phyloP scores from a whole-genome alignment of 805 yeast species.

The Cyberlindnera mississippiensis region DNA sequence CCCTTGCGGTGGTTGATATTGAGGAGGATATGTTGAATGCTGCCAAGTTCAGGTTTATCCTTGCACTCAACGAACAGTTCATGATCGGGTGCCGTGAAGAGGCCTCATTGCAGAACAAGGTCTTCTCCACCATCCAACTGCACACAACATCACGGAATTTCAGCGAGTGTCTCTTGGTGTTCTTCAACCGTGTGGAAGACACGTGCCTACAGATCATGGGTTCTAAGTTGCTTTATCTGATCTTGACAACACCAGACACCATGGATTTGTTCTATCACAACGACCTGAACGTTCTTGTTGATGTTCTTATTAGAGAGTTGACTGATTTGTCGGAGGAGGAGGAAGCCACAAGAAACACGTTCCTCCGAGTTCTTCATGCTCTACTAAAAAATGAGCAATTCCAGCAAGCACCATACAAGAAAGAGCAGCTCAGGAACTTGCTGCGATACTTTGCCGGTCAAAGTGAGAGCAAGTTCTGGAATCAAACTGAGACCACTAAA shows the following conservation, averaged over 20 bases:
- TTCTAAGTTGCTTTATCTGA: conserved; percentile 69
- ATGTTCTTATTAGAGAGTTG: conserved; percentile 77
- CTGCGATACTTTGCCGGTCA: conserved; percentile 43
- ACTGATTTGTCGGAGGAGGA: conserved; percentile 60
- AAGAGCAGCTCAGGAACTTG: conserved; percentile 46
- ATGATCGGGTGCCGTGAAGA: conserved; percentile 49
- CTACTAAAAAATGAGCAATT: conserved; percentile 64
- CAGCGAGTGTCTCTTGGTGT: conserved; percentile 65
- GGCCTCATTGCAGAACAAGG: conserved; percentile 39
- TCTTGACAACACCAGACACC: conserved; percentile 59
- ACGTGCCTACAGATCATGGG: conserved; percentile 70
- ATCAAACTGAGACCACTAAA: conserved; percentile 36
- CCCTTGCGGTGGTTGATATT: conserved; percentile 41
- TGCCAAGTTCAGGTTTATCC: conserved; percentile 63
- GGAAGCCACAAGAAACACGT: conserved; percentile 60
- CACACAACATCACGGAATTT: conserved; percentile 47
- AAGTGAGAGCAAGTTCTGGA: conserved; percentile 32
- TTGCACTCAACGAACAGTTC: conserved; percentile 84
- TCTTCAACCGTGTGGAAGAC: conserved; percentile 75
- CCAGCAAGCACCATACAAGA: conserved; percentile 52
- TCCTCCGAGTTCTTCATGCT: conserved; percentile 70
- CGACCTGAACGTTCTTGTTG: conserved; percentile 79
- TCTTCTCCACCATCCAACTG: conserved; percentile 49
- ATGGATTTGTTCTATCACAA: conserved; percentile 72
- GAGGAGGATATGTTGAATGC: conserved; percentile 57